Evolutionary conservation across 805 yeast species (phyloP), one percentile per base, ranked within the genome.

Genomic region (Jamesozyma rosinii): DNA sequence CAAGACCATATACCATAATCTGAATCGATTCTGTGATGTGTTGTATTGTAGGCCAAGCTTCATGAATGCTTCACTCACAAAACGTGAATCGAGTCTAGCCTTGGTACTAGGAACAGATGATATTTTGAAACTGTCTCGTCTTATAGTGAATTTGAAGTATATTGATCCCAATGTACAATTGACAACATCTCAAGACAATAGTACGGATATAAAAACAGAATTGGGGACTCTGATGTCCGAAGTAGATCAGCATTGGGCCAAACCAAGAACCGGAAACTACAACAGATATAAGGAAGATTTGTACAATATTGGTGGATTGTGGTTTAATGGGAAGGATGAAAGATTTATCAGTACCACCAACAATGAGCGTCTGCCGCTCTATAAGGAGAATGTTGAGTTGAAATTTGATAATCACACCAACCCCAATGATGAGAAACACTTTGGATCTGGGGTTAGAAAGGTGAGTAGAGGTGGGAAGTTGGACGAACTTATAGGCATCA

Each of bases 71-170:
- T 19, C 36, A 10, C 8, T 21, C 10, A 21, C 8, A 13, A 5
- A 19, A 2, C 8, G 18, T n/a, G 11, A 22, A 11, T 42, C 47
- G 0, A 27, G 24, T 11, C 24, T 44, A 29, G 36, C 33, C 2
- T 22, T 44, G 11, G 26, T 41, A 14, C 26, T 44, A 10, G 35
- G 33, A 4, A n/a, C 44, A 5, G 18, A 36, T 3, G 44, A 44
- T n/a, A 29, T 41, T 6, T 18, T 18, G 5, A 32, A 32, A 20
- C 24, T 44, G 11, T 37, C 33, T 8, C 21, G 29, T 14, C n/a
- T 44, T 3, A 17, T 44, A 18, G 5, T 26, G 3, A 38, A 41
- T 29, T 20, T 44, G 20, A 31, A 24, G 9, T 43, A 41, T 6
- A 24, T 44, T 17, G 15, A 43, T 14, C 21, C 32, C 13, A 15